phyloP scores from a whole-genome alignment of 768 basidiomycete genomes.

The Cytidiella melzeri region DNA sequence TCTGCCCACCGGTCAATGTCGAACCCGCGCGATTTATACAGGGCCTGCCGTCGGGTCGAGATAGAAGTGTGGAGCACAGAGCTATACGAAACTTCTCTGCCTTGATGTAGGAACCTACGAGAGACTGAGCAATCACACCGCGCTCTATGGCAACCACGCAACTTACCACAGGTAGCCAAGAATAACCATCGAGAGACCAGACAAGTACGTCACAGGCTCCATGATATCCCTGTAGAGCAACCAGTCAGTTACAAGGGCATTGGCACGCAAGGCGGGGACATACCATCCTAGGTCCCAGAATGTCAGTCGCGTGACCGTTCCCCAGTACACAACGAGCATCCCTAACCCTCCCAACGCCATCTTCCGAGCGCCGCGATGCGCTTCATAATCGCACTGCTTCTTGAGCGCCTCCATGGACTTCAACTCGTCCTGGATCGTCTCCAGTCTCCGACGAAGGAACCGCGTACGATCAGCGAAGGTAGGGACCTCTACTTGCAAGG shows the following conservation, averaged over 20 bases:
- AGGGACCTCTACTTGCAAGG: conserved; percentile 51
- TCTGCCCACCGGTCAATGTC: conserved; percentile 60
- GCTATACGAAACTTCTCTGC: conserved; percentile 59
- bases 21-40: conserved; percentile 52
- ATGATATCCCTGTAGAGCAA: conserved; percentile 46
- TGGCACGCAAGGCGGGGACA: no score
- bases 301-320: conserved; percentile 53
- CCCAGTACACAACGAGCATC: conserved; percentile 61
- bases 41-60: conserved; percentile 45
- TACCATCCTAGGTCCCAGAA: conserved; percentile 57
- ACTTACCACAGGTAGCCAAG: conserved; percentile 53
- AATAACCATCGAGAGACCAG: conserved; percentile 53
- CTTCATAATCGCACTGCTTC: conserved; percentile 47
- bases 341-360: conserved; percentile 56
- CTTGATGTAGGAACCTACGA: conserved; percentile 53
- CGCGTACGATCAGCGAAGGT: conserved; percentile 57
- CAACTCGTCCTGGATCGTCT: conserved; percentile 37
- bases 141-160: background rate
- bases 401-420: conserved; percentile 49
- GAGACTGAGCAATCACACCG: background rate
- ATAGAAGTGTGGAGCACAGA: conserved; percentile 56
- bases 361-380: conserved; percentile 47
- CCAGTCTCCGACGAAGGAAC: conserved; percentile 46
- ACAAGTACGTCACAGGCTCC: conserved; percentile 68
- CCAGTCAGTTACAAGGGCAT: no score